Evolutionary conservation across 2,329 filamentous ascomycete genomes (phyloP), one percentile per base, ranked within the genome.

Genomic region (Didymella pinodella): DNA sequence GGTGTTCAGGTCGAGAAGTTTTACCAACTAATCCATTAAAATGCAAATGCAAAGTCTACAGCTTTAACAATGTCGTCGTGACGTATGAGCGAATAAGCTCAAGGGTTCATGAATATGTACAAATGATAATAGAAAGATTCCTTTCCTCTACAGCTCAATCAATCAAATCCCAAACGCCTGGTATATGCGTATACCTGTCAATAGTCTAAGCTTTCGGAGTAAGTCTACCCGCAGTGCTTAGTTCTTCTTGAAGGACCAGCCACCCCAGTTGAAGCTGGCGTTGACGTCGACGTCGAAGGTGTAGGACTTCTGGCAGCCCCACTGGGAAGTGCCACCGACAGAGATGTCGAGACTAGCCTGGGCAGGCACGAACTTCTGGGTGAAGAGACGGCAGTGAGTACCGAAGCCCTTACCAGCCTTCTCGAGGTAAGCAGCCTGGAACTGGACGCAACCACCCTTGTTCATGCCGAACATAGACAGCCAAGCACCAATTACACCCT

Each of bases 331-430:
- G 31, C 52, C 36, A 40, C 36, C 59, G 18, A 54, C 46, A 28
- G 54, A 65, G 47, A 70, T 62, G 56, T 70, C 65, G 29, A 69
- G 60, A 43, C 48, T 67, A 28, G 62, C 68, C 57, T 68, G 58
- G 7, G 46, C 2, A 16, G 64, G 48, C 16, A 53, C 38, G 55
- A 68, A 69, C 62, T 65, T 62, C 61, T 68, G 64, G 50, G 59
- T 70, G 64, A 68, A 70, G 48, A 70, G 68, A 58, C 68, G 64
- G 61, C 68, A 70, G 57, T 70, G 64, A 28, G 68, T 69, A 56
- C 66, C 66, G 57, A 64, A 67, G n/a, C 59, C 68, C 16, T 53
- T 58, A 40, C 68, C 64, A 10, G 44, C 54, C 65, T 68, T 65
- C 64, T 66, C 65, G 16, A 69, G 64, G 53, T 69, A 68, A 26